These are phyloP conservation scores for Nemania diffusa DNA, from an alignment of 2,329 filamentous ascomycete species.

Conservation along the genomic window DNA sequence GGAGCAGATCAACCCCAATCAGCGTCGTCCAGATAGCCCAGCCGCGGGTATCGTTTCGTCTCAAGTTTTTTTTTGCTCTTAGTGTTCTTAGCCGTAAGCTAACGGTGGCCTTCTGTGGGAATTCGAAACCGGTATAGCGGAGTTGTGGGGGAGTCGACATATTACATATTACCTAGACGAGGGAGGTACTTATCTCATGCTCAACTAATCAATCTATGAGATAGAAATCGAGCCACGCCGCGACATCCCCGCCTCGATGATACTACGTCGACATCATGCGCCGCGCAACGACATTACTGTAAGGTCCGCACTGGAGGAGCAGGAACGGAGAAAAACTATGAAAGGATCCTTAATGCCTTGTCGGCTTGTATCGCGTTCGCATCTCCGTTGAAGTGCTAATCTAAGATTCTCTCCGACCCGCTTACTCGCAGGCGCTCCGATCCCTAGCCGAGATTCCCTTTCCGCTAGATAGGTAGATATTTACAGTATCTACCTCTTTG, in stretches of 20 bases:
- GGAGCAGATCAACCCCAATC: conserved; percentile 33
- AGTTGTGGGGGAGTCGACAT: conserved; percentile 2
- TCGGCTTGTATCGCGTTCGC: background rate
- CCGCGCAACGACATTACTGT: conserved; percentile 3
- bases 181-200: background rate
- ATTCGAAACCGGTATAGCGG: conserved; percentile 13
- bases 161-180: conserved; percentile 2
- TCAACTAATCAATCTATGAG: conserved; percentile 3
- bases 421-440: conserved; percentile 6
- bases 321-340: background rate
- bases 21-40: conserved; percentile 27
- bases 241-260: conserved; percentile 10
- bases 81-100: background rate
- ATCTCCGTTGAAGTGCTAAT: background rate
- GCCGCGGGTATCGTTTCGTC: conserved; percentile 25
- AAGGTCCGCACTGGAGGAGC: background rate
- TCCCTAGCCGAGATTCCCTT: conserved; percentile 23
- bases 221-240: conserved; percentile 19
- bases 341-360: background rate
- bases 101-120: conserved; percentile 4
- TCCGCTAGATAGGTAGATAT: too few species aligned
- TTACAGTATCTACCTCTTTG: background rate
- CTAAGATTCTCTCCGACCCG: conserved; percentile 11
- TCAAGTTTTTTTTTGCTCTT: conserved; percentile 13
- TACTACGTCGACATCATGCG: conserved; percentile 7